phyloP scores from a whole-genome alignment of 2,329 filamentous ascomycete species.

The Zasmidium angulare region DNA sequence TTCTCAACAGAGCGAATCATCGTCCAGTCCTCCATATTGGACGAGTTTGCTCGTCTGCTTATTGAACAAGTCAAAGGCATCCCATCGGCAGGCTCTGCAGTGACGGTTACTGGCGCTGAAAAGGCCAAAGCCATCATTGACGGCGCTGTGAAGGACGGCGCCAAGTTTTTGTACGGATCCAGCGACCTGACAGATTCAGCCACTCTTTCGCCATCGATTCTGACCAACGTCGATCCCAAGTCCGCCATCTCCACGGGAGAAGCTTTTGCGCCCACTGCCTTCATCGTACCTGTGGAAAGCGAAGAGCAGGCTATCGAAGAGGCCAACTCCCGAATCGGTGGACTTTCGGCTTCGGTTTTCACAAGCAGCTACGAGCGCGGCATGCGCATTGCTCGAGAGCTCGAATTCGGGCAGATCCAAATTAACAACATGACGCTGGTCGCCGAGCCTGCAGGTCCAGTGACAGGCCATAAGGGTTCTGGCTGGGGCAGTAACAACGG shows the following conservation, averaged over 20 bases:
- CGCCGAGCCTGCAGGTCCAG: conserved; percentile 3
- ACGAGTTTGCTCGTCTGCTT: conserved; percentile 21
- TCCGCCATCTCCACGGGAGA: neutral
- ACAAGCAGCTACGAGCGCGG: conserved; percentile 1
- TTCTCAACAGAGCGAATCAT: conserved; percentile 38
- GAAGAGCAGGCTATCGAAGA: conserved; percentile 5
- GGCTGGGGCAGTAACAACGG: conserved; percentile 8
- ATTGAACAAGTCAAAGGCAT: neutral
- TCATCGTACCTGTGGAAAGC: conserved; percentile 2
- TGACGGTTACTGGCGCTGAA: neutral
- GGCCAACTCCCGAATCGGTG: conserved; percentile 1
- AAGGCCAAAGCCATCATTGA: conserved; percentile 49
- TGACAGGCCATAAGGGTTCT: conserved; percentile 3
- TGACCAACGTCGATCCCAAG: neutral
- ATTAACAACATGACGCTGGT: conserved; percentile 7
- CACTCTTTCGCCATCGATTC: neutral
- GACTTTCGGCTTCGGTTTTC: conserved; percentile 1
- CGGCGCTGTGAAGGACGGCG: conserved; percentile 59
- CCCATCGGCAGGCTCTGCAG: neutral
- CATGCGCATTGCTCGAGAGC: neutral
- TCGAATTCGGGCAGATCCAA: conserved; percentile 9
- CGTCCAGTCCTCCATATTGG: conserved; percentile 24
- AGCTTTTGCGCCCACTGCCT: conserved; percentile 1
- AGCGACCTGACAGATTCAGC: neutral
- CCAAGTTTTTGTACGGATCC: conserved; percentile 56